Percentiles rank a stretch among this genome's conserved stretches.
Conservation (phyloP, 805 yeast species). For the Ogataea haglerorum region DNA sequence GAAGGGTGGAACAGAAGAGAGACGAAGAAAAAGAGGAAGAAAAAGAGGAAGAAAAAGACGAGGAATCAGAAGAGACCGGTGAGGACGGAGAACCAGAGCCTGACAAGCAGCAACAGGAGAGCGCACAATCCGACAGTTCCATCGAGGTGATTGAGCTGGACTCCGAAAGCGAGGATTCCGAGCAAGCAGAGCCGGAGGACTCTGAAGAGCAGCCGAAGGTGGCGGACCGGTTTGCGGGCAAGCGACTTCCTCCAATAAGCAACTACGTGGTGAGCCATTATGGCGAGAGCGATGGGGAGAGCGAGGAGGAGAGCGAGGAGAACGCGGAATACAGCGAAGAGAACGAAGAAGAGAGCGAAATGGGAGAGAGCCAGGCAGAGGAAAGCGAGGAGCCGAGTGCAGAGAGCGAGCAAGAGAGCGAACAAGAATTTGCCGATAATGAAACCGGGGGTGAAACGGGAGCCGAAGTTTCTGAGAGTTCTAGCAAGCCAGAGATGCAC, state of each 20-base stretch:
- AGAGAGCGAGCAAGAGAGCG: not conserved
- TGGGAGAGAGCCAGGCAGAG: not conserved
- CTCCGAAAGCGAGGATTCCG: conserved; percentile 15
- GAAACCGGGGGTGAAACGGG: no score
- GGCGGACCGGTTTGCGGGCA: conserved; percentile 4
- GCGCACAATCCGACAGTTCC: not conserved
- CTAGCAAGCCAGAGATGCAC: not conserved
- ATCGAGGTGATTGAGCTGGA: conserved; percentile 14
- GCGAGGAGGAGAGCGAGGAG: not conserved
- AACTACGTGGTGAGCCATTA: conserved; percentile 1
- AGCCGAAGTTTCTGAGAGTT: not conserved
- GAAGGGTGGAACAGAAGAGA: conserved; percentile 8
- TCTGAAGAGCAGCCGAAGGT: not conserved
- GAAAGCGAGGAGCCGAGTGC: not conserved
- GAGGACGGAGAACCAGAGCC: conserved; percentile 2
- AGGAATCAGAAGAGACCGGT: conserved; percentile 4
- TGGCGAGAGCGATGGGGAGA: not conserved
- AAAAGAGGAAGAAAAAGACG: conserved; percentile 6
- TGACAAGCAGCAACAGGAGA: conserved; percentile 4
- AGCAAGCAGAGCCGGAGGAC: conserved; percentile 7
- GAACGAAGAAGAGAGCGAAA: conserved; percentile 7
- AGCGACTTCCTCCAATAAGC: conserved; percentile 3
- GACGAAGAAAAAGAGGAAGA: conserved; percentile 8
- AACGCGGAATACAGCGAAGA: conserved; percentile 7
- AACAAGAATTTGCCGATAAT: no score